These are phyloP conservation scores for Lojkania enalia DNA, from an alignment of 2,329 filamentous ascomycete species.

Conservation along the genomic window DNA sequence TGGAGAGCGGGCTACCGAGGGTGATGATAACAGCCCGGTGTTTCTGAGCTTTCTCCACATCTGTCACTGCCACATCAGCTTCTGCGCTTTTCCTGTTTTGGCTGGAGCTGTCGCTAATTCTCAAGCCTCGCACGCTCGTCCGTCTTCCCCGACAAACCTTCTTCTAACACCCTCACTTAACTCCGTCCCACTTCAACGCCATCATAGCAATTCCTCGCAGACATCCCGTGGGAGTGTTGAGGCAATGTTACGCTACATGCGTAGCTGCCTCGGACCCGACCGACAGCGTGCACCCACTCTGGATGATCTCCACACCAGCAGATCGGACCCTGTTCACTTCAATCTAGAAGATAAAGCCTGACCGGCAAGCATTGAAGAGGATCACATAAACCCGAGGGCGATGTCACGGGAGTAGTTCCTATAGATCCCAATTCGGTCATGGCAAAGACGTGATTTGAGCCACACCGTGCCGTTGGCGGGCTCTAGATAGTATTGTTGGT, in stretches of 20 bases:
- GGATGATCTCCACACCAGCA: constrained; percentile 13
- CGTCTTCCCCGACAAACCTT: constrained; percentile 19
- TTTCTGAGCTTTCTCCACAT: constrained; percentile 6
- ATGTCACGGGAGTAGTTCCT: not conserved
- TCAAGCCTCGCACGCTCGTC: constrained; percentile 3
- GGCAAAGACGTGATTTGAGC: too few relatives aligned
- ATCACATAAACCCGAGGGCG: constrained; percentile 4
- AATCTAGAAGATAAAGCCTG: constrained; percentile 18
- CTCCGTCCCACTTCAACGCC: constrained; percentile 1
- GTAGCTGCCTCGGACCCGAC: constrained; percentile 4
- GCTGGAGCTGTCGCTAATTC: constrained; percentile 4
- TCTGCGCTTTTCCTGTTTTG: constrained; percentile 6
- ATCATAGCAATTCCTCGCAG: not conserved
- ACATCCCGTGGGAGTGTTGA: not conserved
- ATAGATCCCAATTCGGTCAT: not conserved
- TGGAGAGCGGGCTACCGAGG: not conserved
- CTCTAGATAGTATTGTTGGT: too few relatives aligned
- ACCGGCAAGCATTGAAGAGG: constrained; percentile 1
- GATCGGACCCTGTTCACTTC: constrained; percentile 8
- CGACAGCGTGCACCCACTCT: constrained; percentile 8
- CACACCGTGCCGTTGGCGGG: too few relatives aligned
- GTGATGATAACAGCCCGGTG: constrained; percentile 4
- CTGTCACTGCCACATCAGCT: not conserved
- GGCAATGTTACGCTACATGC: constrained; percentile 9
- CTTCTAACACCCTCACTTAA: constrained; percentile 17